Base-by-base conservation (phyloP, 805 yeast genomes). In the Nakazawaea populi region DNA sequence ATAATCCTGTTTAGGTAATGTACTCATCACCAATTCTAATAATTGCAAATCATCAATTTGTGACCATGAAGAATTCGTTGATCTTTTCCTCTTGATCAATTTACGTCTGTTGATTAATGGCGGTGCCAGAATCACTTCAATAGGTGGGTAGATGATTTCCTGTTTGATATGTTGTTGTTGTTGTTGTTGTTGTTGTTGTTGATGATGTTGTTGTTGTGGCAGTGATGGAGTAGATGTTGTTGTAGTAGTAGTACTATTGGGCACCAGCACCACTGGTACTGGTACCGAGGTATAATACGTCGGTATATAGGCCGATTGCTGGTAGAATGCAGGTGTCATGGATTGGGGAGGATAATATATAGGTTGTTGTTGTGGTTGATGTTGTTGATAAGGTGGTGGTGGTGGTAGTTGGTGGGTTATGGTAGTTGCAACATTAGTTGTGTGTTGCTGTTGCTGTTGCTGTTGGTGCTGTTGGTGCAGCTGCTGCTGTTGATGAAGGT, bases 1-100 rank as follows among this genome's bases (percentile, higher is more conserved):
- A 31, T 29, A 51, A 39, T 51, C 49, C 38, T 51, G 54, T 29
- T 39, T 37, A 5, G 54, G 54, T 14, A 51, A 35, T 11, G 54
- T 38, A 8, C 28, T n/a, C 24, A 44, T n/a, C 27, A 51, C 38
- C 34, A 51, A 40, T n/a, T 51, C 51, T 30, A 51, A 39, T 30
- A 51, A 46, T 31, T 44, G 40, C 37, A 51, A 31, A 30, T 51
- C 50, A 34, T 51, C 50, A 8, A 42, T 27, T 28, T 46, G 31
- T 11, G 8, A 11, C 52, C 52, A 45, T 5, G 46, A 36, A 4
- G 52, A 30, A 32, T 50, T 50, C 12, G 49, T 45, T 9, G 52
- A 45, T 31, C 52, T 41, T 29, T 45, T 40, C 6, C 52, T 24
- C 14, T 50, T 50, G n/a, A 31, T 7, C 11, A 49, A 9, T 14